These are phyloP conservation scores for Sarocladiaceae sp. DNA, from an alignment of 2,329 filamentous ascomycete species.

Conservation along the genomic window DNA sequence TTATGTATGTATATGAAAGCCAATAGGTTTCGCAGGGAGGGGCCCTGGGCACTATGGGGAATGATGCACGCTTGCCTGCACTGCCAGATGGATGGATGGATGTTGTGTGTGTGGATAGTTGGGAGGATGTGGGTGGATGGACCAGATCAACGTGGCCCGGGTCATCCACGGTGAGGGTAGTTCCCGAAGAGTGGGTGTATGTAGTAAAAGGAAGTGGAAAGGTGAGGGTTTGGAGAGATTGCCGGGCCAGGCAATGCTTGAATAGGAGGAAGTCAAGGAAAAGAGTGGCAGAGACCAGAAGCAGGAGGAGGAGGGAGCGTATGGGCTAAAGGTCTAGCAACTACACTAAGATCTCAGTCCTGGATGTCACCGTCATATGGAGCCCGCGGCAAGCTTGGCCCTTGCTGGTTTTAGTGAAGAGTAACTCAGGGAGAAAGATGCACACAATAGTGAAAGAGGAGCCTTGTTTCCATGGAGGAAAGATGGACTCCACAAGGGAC, in stretches of 20 bases:
- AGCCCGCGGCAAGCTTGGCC: conserved; percentile 5
- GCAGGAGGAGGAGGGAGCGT: too few species aligned
- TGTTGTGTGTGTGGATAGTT: too few species aligned
- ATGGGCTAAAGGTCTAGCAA: too few species aligned
- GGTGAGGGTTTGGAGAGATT: not conserved
- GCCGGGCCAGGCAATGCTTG: not conserved
- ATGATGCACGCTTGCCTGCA: conserved; percentile 6
- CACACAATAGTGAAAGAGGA: not conserved
- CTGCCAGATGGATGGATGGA: conserved; percentile 10
- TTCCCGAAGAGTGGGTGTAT: not conserved
- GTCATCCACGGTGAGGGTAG: conserved; percentile 9
- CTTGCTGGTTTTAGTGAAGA: not conserved
- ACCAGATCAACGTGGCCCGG: conserved; percentile 11
- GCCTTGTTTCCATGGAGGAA: not conserved
- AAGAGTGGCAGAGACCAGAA: too few species aligned
- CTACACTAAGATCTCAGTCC: not conserved
- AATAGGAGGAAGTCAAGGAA: too few species aligned
- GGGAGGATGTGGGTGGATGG: too few species aligned
- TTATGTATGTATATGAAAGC: conserved; percentile 10
- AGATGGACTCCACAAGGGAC: not conserved
- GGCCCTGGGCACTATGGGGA: conserved; percentile 9
- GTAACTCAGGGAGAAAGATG: not conserved
- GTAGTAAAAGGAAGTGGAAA: not conserved
- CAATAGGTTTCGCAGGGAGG: not conserved
- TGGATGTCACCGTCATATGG: conserved; percentile 6